These are phyloP conservation scores for Phytophthora quininea DNA, from an alignment of 352 stramenopile genomes.

Conservation along the genomic window DNA sequence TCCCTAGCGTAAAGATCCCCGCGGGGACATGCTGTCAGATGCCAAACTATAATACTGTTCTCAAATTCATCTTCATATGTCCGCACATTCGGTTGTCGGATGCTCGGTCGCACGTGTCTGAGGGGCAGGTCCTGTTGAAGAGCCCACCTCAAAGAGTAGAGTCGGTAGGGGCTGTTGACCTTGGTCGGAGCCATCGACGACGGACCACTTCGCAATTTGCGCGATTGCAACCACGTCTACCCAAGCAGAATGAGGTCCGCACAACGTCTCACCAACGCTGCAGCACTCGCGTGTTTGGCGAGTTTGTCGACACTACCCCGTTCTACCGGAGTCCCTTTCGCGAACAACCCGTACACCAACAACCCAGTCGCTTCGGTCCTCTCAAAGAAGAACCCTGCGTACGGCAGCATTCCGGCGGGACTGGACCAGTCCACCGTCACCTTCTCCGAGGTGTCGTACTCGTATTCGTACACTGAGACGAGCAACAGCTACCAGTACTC, in stretches of 20 bases:
- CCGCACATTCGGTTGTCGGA: slow-evolving; percentile 7
- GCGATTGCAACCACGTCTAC: slow-evolving; percentile 2
- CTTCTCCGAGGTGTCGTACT: neutral
- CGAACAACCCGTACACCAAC: slow-evolving; percentile 40
- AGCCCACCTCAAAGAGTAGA: too few species aligned
- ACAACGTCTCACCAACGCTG: slow-evolving; percentile 1
- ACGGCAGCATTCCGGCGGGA: slow-evolving; percentile 23
- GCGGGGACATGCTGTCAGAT: neutral
- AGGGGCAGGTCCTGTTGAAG: too few species aligned
- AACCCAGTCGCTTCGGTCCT: slow-evolving; percentile 23
- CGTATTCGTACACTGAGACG: neutral
- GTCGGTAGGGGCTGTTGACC: neutral
- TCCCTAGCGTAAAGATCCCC: too few species aligned
- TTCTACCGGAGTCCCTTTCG: slow-evolving; percentile 27
- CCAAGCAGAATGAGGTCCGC: slow-evolving; percentile 6
- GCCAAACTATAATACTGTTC: neutral
- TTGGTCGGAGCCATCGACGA: neutral
- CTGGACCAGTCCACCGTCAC: neutral
- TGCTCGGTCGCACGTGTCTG: neutral
- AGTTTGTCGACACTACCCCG: slow-evolving; percentile 4
- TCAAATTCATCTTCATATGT: neutral
- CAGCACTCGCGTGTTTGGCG: neutral
- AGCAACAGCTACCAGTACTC: too few species aligned
- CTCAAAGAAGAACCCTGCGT: slow-evolving; percentile 36
- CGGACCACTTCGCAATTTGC: slow-evolving; percentile 13